Evolutionary conservation across 2,329 filamentous ascomycete genomes (phyloP).

Genomic region (Penicillium frequentans): DNA sequence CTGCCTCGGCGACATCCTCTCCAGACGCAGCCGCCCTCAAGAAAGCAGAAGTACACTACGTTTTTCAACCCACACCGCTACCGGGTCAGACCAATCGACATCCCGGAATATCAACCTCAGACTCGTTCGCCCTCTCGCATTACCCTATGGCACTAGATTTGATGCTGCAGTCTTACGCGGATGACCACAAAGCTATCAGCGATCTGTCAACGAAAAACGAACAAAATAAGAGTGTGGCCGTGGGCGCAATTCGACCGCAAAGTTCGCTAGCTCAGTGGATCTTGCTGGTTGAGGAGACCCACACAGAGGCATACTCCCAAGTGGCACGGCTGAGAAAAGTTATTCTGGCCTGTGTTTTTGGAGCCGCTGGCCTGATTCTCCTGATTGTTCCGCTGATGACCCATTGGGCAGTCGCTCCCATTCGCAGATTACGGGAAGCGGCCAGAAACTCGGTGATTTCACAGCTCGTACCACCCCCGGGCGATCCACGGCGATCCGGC

Average conservation of each 20-base stretch:
- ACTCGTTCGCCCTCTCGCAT: constrained; percentile 57
- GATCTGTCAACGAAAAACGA: constrained; percentile 72
- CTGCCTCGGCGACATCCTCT: constrained; percentile 16
- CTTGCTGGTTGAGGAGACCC: constrained; percentile 74
- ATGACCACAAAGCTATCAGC: constrained; percentile 67
- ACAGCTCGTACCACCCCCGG: constrained; percentile 28
- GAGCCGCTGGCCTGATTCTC: constrained; percentile 71
- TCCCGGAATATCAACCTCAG: constrained; percentile 31
- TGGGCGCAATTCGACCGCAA: constrained; percentile 74
- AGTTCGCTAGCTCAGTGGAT: constrained; percentile 76
- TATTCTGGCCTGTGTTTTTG: constrained; percentile 81
- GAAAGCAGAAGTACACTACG: constrained; percentile 52
- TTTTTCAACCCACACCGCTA: constrained; percentile 57
- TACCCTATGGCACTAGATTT: constrained; percentile 66
- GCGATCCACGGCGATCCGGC: not conserved
- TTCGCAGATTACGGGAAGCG: constrained; percentile 71
- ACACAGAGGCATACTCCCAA: constrained; percentile 71
- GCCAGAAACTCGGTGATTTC: constrained; percentile 72
- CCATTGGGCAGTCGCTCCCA: constrained; percentile 78
- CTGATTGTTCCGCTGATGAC: constrained; percentile 75
- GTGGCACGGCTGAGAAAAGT: constrained; percentile 76
- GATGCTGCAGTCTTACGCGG: constrained; percentile 53
- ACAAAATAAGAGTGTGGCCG: constrained; percentile 65
- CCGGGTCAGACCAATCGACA: constrained; percentile 33
- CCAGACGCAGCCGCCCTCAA: constrained; percentile 41